Percentiles rank a stretch among this genome's conserved stretches.
These are phyloP conservation scores for Fistulifera solaris DNA, from an alignment of 108 stramenopile genomes.

Conservation along the genomic window DNA sequence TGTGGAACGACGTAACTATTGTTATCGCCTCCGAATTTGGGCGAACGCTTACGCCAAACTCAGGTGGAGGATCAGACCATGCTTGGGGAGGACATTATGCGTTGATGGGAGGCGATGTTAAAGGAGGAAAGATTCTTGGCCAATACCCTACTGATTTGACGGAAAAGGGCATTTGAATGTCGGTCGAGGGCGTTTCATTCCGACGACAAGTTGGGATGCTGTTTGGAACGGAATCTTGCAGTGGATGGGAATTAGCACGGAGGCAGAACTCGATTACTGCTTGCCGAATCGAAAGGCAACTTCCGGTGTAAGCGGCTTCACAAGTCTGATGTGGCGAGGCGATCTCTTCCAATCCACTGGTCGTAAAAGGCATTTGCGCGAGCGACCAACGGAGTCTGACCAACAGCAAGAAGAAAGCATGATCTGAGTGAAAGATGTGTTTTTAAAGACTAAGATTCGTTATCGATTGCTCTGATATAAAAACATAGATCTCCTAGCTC, in stretches of 20 bases:
- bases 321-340: too few relatives aligned
- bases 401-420: too few relatives aligned
- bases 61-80: slow-evolving; percentile 49
- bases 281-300: slow-evolving; percentile 1
- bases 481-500: too few relatives aligned
- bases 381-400: too few relatives aligned
- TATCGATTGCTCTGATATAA: too few relatives aligned
- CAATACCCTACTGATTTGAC: slow-evolving; percentile 29
- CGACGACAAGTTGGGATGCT: slow-evolving; percentile 58
- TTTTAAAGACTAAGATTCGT: too few relatives aligned
- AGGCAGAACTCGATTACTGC: slow-evolving; percentile 1
- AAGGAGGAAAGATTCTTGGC: slow-evolving; percentile 27
- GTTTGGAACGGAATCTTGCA: slow-evolving; percentile 27
- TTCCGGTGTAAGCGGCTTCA: too few relatives aligned
- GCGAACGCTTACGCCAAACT: slow-evolving; percentile 46
- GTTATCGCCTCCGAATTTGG: slow-evolving; percentile 58
- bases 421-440: too few relatives aligned
- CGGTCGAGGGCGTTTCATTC: slow-evolving; percentile 57
- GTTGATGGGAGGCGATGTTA: slow-evolving; percentile 23
- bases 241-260: slow-evolving; percentile 18
- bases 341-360: too few relatives aligned
- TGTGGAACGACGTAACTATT: slow-evolving; percentile 48
- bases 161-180: slow-evolving; percentile 8
- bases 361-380: too few relatives aligned
- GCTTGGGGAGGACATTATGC: slow-evolving; percentile 28